phyloP scores from a whole-genome alignment of 2,329 filamentous ascomycete genomes.

The Fusarium dimerum region DNA sequence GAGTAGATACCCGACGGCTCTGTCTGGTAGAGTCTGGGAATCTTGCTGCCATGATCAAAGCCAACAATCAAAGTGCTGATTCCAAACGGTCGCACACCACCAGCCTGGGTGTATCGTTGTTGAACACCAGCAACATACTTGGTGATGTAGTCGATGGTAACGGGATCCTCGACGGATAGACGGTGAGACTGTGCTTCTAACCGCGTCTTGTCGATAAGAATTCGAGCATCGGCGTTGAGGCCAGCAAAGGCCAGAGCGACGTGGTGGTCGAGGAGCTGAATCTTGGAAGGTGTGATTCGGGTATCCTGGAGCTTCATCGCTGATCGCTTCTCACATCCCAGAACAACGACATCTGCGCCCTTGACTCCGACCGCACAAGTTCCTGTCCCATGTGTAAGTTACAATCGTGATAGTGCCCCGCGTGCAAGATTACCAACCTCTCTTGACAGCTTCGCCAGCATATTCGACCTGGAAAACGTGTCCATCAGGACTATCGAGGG shows the following conservation, averaged over 20 bases:
- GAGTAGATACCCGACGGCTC: constrained; percentile 99
- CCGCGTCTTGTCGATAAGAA: constrained; percentile 96
- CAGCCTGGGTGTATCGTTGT: constrained; percentile 98
- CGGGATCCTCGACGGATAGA: constrained; percentile 94
- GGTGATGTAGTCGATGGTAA: constrained; percentile 98
- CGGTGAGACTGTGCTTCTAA: constrained; percentile 97
- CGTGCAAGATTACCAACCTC: constrained; percentile 63
- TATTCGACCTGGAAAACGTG: constrained; percentile 99
- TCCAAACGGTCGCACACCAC: constrained; percentile 97
- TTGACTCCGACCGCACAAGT: constrained; percentile 98
- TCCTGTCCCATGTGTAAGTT: constrained; percentile 52
- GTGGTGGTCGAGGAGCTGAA: constrained; percentile 92
- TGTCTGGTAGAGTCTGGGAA: constrained; percentile 92
- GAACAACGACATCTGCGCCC: constrained; percentile 88
- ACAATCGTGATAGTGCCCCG: constrained; percentile 1
- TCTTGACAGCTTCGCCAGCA: constrained; percentile 96
- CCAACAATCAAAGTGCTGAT: constrained; percentile 98
- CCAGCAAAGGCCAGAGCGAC: constrained; percentile 97
- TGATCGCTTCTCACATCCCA: constrained; percentile 97
- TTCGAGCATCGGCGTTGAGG: constrained; percentile 95
- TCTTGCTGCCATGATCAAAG: constrained; percentile 92
- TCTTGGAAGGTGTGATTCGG: constrained; percentile 97
- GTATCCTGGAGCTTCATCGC: constrained; percentile 99
- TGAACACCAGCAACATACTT: constrained; percentile 98
- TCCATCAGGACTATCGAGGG: constrained; percentile 80